Base-by-base conservation (phyloP, 179 eudicot species). In the Beta lomatogona region DNA sequence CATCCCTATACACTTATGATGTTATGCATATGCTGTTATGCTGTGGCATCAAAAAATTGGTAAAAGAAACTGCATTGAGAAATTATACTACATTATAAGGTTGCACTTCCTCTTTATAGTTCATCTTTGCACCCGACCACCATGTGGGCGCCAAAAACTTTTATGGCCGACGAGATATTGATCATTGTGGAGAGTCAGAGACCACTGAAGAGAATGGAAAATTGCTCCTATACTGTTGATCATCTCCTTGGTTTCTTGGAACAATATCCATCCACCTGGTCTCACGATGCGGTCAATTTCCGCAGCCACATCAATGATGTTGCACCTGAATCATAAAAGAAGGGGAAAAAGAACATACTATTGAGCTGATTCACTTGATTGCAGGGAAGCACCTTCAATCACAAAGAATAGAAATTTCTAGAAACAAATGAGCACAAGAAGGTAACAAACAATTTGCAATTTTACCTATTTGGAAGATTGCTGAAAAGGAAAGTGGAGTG, bases 261-360 rank as follows among this genome's bases (percentile, higher is more conserved):
- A 84, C 81, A 96, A 19, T 64, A 94, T 72, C 86, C 87, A 89
- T 28, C 97, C 97, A 71, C 88, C 95, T 14, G 97, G 98, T 84
- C 99, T 91, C 82, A 93, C 83, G 31, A 94, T 80, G 16, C 99
- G 93, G 82, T 96, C 99, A 85, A 96, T 90, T 88, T 96, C 98
- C 19, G 79, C 92, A n/a, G 87, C 93, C 76, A 92, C 85, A 74
- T 89, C 91, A 55, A 90, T 80, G 46, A 91, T 81, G 85, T 92
- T 91, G 69, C 95, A 93, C 77, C 97, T 91, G 90, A 53, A 64
- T 31, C 60, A 36, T 14, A 75, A 71, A 54, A 59, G 65, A 70
- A 4, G 2, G 41, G 41, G 28, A 25, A 25, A 36, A 36, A 36
- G 41, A 36, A 36, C 41, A 36, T 36, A 36, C 41, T 0, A 36